Percentiles rank a stretch among this genome's conserved stretches.
Conservation (phyloP, 2,329 filamentous ascomycete species). For the Lithohypha guttulata region DNA sequence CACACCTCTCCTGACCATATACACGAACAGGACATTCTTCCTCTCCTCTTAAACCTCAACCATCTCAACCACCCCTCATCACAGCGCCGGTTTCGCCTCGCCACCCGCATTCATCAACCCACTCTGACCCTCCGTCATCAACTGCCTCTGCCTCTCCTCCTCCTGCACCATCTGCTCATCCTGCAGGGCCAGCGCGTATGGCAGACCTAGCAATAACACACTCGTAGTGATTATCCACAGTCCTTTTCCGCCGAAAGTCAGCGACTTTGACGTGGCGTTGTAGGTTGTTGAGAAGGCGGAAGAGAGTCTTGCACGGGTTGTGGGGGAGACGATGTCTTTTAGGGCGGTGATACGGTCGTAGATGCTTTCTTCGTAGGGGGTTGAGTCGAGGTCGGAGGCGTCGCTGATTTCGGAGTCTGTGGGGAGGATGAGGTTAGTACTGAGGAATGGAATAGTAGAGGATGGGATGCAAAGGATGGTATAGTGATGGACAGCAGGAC, state of each 20-base stretch:
- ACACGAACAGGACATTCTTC: too few relatives aligned
- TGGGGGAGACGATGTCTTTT: slow-evolving; percentile 65
- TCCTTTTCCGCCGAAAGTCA: slow-evolving; percentile 66
- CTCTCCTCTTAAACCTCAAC: too few relatives aligned
- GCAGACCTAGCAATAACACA: slow-evolving; percentile 79
- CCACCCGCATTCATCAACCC: slow-evolving; percentile 29
- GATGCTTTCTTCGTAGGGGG: slow-evolving; percentile 47
- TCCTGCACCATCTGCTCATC: slow-evolving; percentile 96
- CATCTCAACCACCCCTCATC: too few relatives aligned
- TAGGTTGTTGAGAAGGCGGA: slow-evolving; percentile 42
- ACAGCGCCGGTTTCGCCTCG: slow-evolving; percentile 31
- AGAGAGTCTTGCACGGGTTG: slow-evolving; percentile 57
- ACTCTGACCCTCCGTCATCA: slow-evolving; percentile 63
- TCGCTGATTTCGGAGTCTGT: slow-evolving; percentile 75
- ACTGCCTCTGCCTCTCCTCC: slow-evolving; percentile 95
- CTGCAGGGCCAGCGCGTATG: slow-evolving; percentile 81
- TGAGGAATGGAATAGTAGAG: too few relatives aligned
- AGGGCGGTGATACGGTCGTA: slow-evolving; percentile 61
- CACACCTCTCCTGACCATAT: too few relatives aligned
- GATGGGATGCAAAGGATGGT: slow-evolving; percentile 7
- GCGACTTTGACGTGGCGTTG: slow-evolving; percentile 35
- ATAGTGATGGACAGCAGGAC: background rate
- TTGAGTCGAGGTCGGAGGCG: slow-evolving; percentile 55
- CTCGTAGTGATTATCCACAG: slow-evolving; percentile 87
- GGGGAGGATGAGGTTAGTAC: slow-evolving; percentile 10